Percentiles rank a stretch among this genome's conserved stretches.
These are phyloP conservation scores for Pseudogymnoascus sp. DNA, from an alignment of 2,329 filamentous ascomycete genomes.

Conservation along the genomic window DNA sequence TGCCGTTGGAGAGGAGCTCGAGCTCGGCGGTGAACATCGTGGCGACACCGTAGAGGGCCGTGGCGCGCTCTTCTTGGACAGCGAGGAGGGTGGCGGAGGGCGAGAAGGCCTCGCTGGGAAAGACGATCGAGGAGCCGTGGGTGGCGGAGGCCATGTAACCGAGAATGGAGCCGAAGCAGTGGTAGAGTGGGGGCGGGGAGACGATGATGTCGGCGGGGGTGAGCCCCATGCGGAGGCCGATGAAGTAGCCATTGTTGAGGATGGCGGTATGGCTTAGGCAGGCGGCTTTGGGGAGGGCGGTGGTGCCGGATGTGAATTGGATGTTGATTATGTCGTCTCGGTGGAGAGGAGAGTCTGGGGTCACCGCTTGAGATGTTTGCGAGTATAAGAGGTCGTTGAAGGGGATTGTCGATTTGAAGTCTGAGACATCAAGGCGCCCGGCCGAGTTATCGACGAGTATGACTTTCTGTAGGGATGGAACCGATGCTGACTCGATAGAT, in stretches of 20 bases:
- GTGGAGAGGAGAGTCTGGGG: conserved; percentile 39
- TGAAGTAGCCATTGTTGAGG: conserved; percentile 82
- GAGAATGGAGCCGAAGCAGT: conserved; percentile 84
- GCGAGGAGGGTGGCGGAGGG: conserved; percentile 58
- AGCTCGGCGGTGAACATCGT: conserved; percentile 94
- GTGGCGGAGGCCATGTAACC: conserved; percentile 96
- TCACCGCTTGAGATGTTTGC: conserved; percentile 32
- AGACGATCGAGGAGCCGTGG: conserved; percentile 67
- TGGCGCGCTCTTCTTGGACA: conserved; percentile 41
- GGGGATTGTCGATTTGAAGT: conserved; percentile 31
- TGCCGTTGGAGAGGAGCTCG: conserved; percentile 57
- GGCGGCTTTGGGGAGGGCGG: conserved; percentile 81
- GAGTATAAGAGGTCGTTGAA: conserved; percentile 24
- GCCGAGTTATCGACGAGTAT: conserved; percentile 72
- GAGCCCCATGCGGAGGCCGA: conserved; percentile 78
- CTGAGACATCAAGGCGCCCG: conserved; percentile 33
- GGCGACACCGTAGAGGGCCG: conserved; percentile 75
- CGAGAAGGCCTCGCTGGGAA: conserved; percentile 82
- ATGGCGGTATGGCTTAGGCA: conserved; percentile 81
- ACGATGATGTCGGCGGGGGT: conserved; percentile 66
- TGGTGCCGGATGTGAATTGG: conserved; percentile 96
- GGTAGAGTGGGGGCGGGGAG: conserved; percentile 78
- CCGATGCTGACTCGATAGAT: conserved; percentile 36
- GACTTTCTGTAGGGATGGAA: conserved; percentile 63
- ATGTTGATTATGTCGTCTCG: conserved; percentile 79